Evolutionary conservation across 495 filamentous ascomycete genomes (phyloP), one percentile per base, ranked within the genome.

Genomic region (Cladorrhinum samala): DNA sequence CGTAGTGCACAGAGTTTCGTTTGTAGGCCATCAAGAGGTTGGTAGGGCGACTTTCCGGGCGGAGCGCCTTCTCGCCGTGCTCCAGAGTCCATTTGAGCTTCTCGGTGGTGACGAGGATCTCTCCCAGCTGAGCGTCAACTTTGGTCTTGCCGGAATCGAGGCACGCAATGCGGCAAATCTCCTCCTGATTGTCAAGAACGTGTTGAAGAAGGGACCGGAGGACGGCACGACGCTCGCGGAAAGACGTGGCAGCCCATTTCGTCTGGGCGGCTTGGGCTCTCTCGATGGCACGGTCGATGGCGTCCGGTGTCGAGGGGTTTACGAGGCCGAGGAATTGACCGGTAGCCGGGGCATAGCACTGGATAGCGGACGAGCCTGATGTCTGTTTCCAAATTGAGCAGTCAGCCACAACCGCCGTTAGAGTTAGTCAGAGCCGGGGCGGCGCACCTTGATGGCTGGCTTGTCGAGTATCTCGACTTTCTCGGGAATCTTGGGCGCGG

Each of bases 71-170:
- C 68, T 96, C 92, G 60, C 94, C 94, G 72, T 97, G 86, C 42
- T 85, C 74, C 59, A 97, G 85, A 0, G 90, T 95, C 92, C 92
- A 99, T 62, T 88, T 83, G 36, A 99, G 79, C 71, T 96, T 96
- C 72, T 97, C 93, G 0, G 80, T 80, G 9, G 92, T 95, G 6
- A 96, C 89, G 43, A 99, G 77, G 50, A 96, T 90, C 75, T 99
- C 93, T 27, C 93, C 93, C 36, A 99, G 83, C 33, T 84, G 83
- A 8, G 91, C 92, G 65, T 99, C 93, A 23, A 96, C 82, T 73
- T 88, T 87, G 4, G 94, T 95, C 72, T 99, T 99, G 46, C 93
- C 93, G n/a, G 89, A 93, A 72, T 99, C 93, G 14, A 96, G 76
- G 63, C 91, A 96, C 45, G 91, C 91, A 19, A 87, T 83, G 13